Conservation (phyloP, 2,329 filamentous ascomycete species). For the Gyromitra esculenta region DNA sequence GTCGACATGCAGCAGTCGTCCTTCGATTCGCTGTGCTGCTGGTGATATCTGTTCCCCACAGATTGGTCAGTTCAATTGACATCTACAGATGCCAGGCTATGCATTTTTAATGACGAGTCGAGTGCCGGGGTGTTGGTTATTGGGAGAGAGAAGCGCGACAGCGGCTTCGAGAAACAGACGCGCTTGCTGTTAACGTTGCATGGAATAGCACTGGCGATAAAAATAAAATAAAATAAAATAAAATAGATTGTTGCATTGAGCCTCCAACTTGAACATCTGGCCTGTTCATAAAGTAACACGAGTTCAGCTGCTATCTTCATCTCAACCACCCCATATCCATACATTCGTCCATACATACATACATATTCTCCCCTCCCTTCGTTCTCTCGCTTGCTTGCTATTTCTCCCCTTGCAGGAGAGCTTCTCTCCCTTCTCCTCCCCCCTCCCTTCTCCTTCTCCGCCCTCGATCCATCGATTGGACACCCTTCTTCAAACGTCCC, state of each 20-base stretch:
- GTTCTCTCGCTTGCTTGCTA: conserved; percentile 28
- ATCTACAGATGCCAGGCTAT: conserved; percentile 10
- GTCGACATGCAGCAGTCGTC: conserved; percentile 31
- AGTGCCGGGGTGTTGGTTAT: background rate
- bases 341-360: background rate
- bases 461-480: conserved; percentile 45
- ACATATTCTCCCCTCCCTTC: conserved; percentile 7
- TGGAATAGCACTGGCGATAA: background rate
- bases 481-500: conserved; percentile 15
- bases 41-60: conserved; percentile 28
- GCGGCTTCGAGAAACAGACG: conserved; percentile 18
- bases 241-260: conserved; percentile 29
- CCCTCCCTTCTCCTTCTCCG: background rate
- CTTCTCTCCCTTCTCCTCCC: conserved; percentile 2
- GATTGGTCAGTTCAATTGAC: conserved; percentile 39
- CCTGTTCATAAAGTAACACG: conserved; percentile 39
- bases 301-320: conserved; percentile 19
- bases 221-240: conserved; percentile 4
- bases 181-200: background rate
- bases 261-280: conserved; percentile 48
- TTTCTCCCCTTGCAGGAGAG: conserved; percentile 48
- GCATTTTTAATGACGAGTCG: conserved; percentile 17
- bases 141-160: conserved; percentile 4
- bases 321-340: background rate
- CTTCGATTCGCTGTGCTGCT: conserved; percentile 20